Conservation (phyloP, 163 green algal species). For the Chloroidium sp. region DNA sequence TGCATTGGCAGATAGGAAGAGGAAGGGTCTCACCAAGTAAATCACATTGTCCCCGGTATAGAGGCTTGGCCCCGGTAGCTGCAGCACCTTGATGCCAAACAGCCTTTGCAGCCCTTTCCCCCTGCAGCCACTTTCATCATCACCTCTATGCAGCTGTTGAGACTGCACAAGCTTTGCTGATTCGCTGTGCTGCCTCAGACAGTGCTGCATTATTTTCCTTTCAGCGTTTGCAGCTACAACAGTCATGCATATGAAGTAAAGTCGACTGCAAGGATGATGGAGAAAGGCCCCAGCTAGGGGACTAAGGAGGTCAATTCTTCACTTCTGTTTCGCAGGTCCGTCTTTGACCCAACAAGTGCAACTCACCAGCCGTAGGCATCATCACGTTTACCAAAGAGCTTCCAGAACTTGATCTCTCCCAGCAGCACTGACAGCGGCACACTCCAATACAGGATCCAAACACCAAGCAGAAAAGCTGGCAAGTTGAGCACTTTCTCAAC, state of each 20-base stretch:
- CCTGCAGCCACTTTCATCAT: background rate
- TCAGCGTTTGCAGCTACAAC: background rate
- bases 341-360: background rate
- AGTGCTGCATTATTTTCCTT: background rate
- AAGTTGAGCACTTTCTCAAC: conserved; percentile 10
- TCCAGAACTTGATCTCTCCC: conserved; percentile 40
- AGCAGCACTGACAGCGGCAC: conserved; percentile 35
- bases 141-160: too few species aligned
- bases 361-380: conserved; percentile 63
- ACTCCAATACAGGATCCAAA: conserved; percentile 67
- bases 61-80: conserved; percentile 23
- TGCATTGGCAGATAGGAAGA: background rate
- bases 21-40: conserved; percentile 48
- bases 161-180: too few species aligned
- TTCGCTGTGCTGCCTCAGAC: background rate
- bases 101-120: conserved; percentile 12
- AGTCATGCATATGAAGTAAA: background rate
- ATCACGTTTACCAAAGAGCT: conserved; percentile 36
- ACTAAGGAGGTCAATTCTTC: background rate
- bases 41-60: conserved; percentile 35
- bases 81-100: conserved; percentile 29
- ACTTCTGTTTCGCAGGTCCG: background rate
- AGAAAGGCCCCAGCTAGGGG: background rate
- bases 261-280: too few species aligned
- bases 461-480: conserved; percentile 41